phyloP scores from a whole-genome alignment of 2,329 filamentous ascomycete genomes.

The Ophiosphaerella narmari region DNA sequence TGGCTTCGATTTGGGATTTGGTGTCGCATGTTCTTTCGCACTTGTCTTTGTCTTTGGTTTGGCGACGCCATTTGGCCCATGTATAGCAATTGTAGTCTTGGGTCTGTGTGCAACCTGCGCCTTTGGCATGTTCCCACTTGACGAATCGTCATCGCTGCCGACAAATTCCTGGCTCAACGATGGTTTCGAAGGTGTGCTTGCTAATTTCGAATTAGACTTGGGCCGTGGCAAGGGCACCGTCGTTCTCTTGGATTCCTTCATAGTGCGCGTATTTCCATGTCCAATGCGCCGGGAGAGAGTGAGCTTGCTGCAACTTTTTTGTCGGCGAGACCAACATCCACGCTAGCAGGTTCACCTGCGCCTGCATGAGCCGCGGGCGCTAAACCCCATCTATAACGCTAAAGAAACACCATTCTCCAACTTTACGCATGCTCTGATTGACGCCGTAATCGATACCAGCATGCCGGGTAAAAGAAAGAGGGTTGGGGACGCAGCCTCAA shows the following conservation, averaged over 20 bases:
- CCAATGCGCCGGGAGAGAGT: conserved; percentile 12
- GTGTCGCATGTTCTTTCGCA: conserved; percentile 8
- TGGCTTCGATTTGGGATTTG: conserved; percentile 16
- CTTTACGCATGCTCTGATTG: background rate
- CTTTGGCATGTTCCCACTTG: conserved; percentile 21
- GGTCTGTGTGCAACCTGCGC: conserved; percentile 24
- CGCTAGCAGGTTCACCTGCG: conserved; percentile 17
- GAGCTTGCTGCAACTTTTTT: conserved; percentile 37
- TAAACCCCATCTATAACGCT: conserved; percentile 19
- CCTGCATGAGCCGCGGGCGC: conserved; percentile 17
- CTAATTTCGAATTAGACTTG: conserved; percentile 31
- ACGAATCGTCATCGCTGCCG: conserved; percentile 39
- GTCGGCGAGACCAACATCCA: conserved; percentile 11
- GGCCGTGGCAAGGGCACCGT: conserved; percentile 40
- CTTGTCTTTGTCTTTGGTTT: conserved; percentile 23
- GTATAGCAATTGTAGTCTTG: conserved; percentile 36
- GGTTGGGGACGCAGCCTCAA: conserved; percentile 8
- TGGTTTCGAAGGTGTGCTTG: conserved; percentile 23
- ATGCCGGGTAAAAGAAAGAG: conserved; percentile 43
- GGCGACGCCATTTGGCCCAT: conserved; percentile 32
- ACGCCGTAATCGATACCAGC: background rate
- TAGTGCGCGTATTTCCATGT: conserved; percentile 22
- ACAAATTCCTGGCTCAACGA: conserved; percentile 45
- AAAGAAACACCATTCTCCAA: conserved; percentile 17
- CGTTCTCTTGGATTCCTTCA: conserved; percentile 43